These are phyloP conservation scores for Penicillium chermesinum DNA, from an alignment of 495 filamentous ascomycete genomes.

Conservation along the genomic window DNA sequence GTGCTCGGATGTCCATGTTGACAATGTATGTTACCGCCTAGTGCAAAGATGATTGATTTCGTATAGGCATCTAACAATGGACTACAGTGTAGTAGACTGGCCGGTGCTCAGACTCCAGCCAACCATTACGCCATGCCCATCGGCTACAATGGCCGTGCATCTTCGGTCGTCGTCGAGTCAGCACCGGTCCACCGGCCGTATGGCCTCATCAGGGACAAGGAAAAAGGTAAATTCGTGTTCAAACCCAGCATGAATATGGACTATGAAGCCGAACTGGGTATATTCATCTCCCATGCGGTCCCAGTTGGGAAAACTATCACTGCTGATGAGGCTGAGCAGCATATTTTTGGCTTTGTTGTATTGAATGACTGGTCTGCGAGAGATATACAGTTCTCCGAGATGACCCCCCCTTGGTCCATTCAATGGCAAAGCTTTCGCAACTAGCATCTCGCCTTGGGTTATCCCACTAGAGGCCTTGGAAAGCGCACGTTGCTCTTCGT, in stretches of 20 bases:
- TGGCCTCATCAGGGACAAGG: neutral
- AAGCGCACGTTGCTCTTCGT: neutral
- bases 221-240: neutral
- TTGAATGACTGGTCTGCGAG: slow-evolving; percentile 71
- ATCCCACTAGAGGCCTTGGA: slow-evolving; percentile 61
- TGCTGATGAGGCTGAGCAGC: slow-evolving; percentile 52
- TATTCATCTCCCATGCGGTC: slow-evolving; percentile 53
- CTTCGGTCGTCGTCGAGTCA: slow-evolving; percentile 61
- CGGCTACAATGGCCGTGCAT: slow-evolving; percentile 71
- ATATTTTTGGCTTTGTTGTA: slow-evolving; percentile 75
- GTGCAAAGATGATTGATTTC: slow-evolving; percentile 1
- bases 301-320: slow-evolving; percentile 13
- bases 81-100: neutral
- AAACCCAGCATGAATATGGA: slow-evolving; percentile 61
- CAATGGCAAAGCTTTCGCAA: slow-evolving; percentile 75
- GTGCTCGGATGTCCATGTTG: slow-evolving; percentile 27
- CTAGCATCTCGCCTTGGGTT: slow-evolving; percentile 75
- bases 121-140: slow-evolving; percentile 32
- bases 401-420: slow-evolving; percentile 31
- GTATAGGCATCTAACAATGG: neutral
- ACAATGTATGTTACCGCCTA: slow-evolving; percentile 15
- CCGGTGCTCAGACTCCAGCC: neutral
- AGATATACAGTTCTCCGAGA: slow-evolving; percentile 31
- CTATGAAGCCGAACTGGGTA: slow-evolving; percentile 75
- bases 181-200: slow-evolving; percentile 34